phyloP scores from a whole-genome alignment of 106 monocot genomes.

The Platanthera zijinensis region DNA sequence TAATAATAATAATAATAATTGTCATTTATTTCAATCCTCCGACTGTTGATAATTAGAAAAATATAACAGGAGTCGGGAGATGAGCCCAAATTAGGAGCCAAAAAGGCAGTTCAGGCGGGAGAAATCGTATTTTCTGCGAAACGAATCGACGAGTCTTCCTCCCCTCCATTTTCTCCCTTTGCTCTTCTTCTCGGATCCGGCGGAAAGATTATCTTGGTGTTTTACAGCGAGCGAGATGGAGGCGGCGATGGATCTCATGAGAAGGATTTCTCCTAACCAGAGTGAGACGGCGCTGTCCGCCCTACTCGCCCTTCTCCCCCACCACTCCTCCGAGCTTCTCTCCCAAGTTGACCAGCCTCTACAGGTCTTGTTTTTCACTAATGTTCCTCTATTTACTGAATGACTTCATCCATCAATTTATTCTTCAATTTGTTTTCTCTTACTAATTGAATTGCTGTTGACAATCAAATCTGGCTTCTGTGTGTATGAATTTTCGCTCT shows the following conservation, averaged over 20 bases:
- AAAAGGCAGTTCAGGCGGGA: too few relatives aligned
- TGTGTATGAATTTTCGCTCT: neutral
- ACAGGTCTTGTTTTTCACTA: slow-evolving; percentile 36
- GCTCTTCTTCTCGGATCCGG: neutral
- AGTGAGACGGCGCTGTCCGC: slow-evolving; percentile 72
- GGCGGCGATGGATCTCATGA: slow-evolving; percentile 94
- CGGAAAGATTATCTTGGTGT: neutral
- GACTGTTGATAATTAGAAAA: too few relatives aligned
- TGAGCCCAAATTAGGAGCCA: too few relatives aligned
- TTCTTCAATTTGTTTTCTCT: neutral
- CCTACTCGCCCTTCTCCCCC: slow-evolving; percentile 80
- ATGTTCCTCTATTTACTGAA: neutral
- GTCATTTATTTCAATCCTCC: too few relatives aligned
- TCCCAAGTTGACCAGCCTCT: slow-evolving; percentile 93
- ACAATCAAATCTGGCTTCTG: neutral
- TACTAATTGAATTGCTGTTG: neutral
- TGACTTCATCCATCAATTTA: neutral
- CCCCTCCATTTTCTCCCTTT: neutral
- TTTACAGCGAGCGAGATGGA: slow-evolving; percentile 40
- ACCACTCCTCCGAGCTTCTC: slow-evolving; percentile 86
- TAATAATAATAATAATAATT: too few relatives aligned
- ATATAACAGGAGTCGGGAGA: too few relatives aligned
- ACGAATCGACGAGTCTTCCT: neutral
- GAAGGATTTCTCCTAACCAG: slow-evolving; percentile 84
- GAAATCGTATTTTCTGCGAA: neutral